These are phyloP conservation scores for Cavenderia fasciculata DNA, from an alignment of 78 protist species.

Conservation along the genomic window DNA sequence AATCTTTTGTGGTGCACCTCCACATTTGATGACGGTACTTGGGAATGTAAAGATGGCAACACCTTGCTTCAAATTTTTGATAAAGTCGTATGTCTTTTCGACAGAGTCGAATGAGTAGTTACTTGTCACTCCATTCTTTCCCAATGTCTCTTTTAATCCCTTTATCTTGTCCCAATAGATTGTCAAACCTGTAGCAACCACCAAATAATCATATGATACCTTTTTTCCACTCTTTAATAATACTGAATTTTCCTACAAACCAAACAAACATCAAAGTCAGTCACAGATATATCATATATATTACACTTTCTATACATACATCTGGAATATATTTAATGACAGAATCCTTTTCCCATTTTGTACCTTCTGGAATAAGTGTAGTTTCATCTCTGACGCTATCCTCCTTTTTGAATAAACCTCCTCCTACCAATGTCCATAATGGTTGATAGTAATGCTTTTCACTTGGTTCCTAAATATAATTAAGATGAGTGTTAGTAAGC, in stretches of 20 bases:
- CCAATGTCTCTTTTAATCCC: conserved; percentile 83
- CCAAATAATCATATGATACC: conserved; percentile 76
- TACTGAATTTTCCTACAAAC: conserved; percentile 16
- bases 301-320: neutral
- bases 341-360: conserved; percentile 54
- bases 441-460: conserved; percentile 87
- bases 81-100: conserved; percentile 56
- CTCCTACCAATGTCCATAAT: conserved; percentile 86
- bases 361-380: conserved; percentile 67
- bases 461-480: conserved; percentile 73
- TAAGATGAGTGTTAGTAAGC: no score
- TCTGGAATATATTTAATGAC: conserved; percentile 55
- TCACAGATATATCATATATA: neutral
- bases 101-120: conserved; percentile 68
- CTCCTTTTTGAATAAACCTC: conserved; percentile 42
- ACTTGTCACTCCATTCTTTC: conserved; percentile 78
- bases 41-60: conserved; percentile 84
- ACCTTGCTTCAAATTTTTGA: conserved; percentile 49
- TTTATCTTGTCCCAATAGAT: conserved; percentile 73
- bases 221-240: conserved; percentile 55
- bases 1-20: conserved; percentile 89
- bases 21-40: conserved; percentile 81
- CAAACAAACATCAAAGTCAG: neutral
- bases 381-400: conserved; percentile 3
- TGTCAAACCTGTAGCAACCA: conserved; percentile 81